Evolutionary conservation across 1,139 yeast species (phyloP), one percentile per base, ranked within the genome.

Genomic region (Geotrichum citri-aurantii): DNA sequence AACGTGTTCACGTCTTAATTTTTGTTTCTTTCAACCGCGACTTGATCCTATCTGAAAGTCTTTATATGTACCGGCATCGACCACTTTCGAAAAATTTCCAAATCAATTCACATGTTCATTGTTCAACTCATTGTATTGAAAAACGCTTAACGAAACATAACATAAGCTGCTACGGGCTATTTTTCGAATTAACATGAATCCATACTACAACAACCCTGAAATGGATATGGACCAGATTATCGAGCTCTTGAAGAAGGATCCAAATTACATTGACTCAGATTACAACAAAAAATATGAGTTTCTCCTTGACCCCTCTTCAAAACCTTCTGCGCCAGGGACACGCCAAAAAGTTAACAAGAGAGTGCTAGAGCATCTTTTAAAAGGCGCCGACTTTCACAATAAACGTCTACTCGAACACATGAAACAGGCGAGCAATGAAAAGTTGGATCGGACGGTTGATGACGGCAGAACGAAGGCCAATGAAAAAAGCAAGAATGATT

Each of bases 181-280:
- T 26, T 17, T 37, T n/a, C 44, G 10, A 5, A 37, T n/a, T 19
- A 37, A n/a, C 19, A 37, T 37, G 44, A 37, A 37, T 8, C 44
- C 44, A 14, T 37, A 37, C 19, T 37, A 37, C 19, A n/a, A n/a
- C n/a, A 37, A 37, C 17, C 44, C 44, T 37, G 56, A 53, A 11
- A 17, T 58, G 46, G 59, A 52, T 47, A 52, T 54, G 46, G 61
- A 59, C 24, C 55, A 59, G 12, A 17, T 59, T 5, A 42, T 54
- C 12, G 53, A 46, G 2, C 53, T 50, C 1, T 46, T 56, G 23
- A 56, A 54, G 24, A 44, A 27, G 26, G 61, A 59, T 26, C 57
- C 59, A n/a, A 48, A 60, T 27, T 61, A 65, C 51, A 58, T 68
- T n/a, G 62, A 68, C 21, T 59, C 68, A 46, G 60, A 62, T 27